Base-by-base conservation (phyloP, 257 asterid species). In the Nicotiana tomentosiformis region DNA sequence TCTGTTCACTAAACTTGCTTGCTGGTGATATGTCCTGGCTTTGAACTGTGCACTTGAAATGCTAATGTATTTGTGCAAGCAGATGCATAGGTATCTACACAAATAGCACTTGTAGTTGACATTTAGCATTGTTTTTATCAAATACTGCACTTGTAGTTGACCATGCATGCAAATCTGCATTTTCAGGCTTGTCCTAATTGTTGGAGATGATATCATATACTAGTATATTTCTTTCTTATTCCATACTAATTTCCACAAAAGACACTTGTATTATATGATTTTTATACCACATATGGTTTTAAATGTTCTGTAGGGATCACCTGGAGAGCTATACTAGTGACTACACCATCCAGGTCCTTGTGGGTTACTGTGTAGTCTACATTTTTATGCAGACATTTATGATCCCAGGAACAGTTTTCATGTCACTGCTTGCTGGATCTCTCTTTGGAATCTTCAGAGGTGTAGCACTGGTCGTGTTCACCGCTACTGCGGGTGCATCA, bases 371-470 rank as follows among this genome's bases (percentile, higher is more conserved):
- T 85, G 85, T 93, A 64, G 97, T 94, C 85, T 94, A 94, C 94
- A 90, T 95, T 70, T 95, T 93, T 85, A 95, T 95, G 99, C 99
- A 95, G 97, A 95, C 99, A 26, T 95, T 94, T 85, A 95, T 95
- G 99, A 95, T 95, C 79, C 99, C 99, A 0, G 98, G 99, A 76
- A 95, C 99, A 32, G 94, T 94, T 78, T 94, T 94, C 76, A 95
- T 95, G 99, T 94, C 99, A 46, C 90, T 95, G 84, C 97, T 94
- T 35, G 99, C 99, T 67, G 99, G 99, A 78, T 87, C 98, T 37
- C 96, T 95, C 60, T 94, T 95, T 43, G 99, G 99, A 81, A 93
- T 94, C 78, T 85, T 89, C 87, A 95, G 88, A 87, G 99, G 99
- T 61, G 95, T 95, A 37, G 93, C 97, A 81, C 94, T 95, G 33